Evolutionary conservation across 768 basidiomycete species (phyloP), one percentile per base, ranked within the genome.

Genomic region (Leucocoprinus leucothites): DNA sequence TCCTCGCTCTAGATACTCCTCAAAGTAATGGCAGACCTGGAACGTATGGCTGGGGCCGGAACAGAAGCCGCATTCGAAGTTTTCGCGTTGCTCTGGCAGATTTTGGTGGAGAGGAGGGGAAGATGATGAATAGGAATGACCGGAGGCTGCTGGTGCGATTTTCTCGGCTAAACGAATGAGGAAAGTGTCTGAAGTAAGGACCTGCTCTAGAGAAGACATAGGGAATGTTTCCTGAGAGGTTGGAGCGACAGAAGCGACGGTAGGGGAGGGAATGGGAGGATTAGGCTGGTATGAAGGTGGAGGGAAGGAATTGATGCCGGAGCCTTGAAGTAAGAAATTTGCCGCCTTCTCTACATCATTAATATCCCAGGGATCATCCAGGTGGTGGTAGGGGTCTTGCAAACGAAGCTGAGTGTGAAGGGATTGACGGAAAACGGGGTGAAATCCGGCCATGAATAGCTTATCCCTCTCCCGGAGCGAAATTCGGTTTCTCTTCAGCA

Each of bases 371-470:
- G 57, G 57, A 21, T 60, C 58, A 13, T 60, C 58, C 1, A 46
- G 36, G 21, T 58, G 55, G 22, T 61, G 58, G 3, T 40, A 25
- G 0, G 52, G 62, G 26, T 57, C 36, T 41, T 58, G 28, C 6
- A 46, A 14, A 25, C 22, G n/a, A 16, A 46, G 45, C 25, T 46
- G 45, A 14, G 21, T 25, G 2, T 34, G 28, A 3, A 61, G 45
- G 1, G 51, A 25, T 14, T 31, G 11, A 9, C 51, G 13, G 22
- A 63, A 56, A 2, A 31, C 35, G 14, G 38, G 6, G 19, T 57
- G 60, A n/a, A 61, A 38, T 1, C 62, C 60, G 19, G 22, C 24
- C 16, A 63, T 9, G 38, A 60, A 59, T 3, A 45, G 6, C 16
- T 45, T 52, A 1, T n/a, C 18, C 9, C 44, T 45, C 19, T 63